A percentile compares a stretch with the other conserved stretches of the same genome.
Evolutionary conservation across 2,329 filamentous ascomycete genomes (phyloP).

Genomic region (Neofusicoccum sp.): DNA sequence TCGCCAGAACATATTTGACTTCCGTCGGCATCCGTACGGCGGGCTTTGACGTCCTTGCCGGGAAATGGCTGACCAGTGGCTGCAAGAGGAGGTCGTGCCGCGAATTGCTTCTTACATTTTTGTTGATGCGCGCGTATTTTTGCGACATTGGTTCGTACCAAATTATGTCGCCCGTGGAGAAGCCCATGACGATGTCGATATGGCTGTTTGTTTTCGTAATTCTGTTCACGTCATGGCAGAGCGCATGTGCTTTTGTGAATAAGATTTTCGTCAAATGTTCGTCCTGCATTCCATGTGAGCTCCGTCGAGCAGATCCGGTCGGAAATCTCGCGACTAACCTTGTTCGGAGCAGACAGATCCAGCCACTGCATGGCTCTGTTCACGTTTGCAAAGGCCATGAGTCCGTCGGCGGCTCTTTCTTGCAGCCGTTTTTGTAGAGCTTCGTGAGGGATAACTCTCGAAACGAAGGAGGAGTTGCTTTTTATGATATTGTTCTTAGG

Average conservation of each 20-base stretch:
- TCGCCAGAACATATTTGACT: not conserved
- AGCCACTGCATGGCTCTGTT: constrained; percentile 96
- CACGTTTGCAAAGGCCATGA: constrained; percentile 92
- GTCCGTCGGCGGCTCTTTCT: constrained; percentile 73
- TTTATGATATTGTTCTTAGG: constrained; percentile 98
- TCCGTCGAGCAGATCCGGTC: not conserved
- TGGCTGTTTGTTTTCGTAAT: constrained; percentile 76
- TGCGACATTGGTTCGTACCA: constrained; percentile 98
- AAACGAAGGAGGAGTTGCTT: constrained; percentile 97
- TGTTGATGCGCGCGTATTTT: constrained; percentile 92
- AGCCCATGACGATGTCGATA: constrained; percentile 90
- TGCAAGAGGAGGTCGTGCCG: not conserved
- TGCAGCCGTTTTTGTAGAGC: constrained; percentile 71
- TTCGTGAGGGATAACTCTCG: constrained; percentile 91
- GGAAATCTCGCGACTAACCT: constrained; percentile 45
- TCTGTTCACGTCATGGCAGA: constrained; percentile 90
- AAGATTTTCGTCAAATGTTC: constrained; percentile 94
- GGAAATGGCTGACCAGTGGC: not conserved
- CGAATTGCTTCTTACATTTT: constrained; percentile 64
- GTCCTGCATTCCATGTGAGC: constrained; percentile 49
- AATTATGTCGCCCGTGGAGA: constrained; percentile 93
- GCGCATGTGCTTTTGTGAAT: constrained; percentile 92
- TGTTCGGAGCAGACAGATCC: constrained; percentile 73
- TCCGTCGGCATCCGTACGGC: not conserved
- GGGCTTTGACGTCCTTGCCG: not conserved